These are phyloP conservation scores for Beauveria australis DNA, from an alignment of 2,329 filamentous ascomycete species.

Conservation along the genomic window DNA sequence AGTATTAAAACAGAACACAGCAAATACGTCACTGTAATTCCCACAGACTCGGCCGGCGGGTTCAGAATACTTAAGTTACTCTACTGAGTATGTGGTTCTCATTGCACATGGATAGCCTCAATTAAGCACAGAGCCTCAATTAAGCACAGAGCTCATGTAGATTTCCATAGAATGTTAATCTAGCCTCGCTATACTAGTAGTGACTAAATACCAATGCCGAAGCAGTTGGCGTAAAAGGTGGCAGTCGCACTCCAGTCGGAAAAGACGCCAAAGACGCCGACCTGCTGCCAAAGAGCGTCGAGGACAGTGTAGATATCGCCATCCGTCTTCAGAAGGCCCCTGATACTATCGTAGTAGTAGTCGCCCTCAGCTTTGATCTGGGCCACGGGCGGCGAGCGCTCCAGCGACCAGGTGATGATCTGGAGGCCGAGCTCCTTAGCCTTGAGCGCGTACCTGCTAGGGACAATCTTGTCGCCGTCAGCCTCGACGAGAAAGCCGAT, in stretches of 20 bases:
- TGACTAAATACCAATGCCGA: conserved; percentile 28
- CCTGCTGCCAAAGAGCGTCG: conserved; percentile 53
- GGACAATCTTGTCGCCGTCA: conserved; percentile 46
- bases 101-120: too few species aligned
- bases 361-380: conserved; percentile 34
- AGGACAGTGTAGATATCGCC: conserved; percentile 60
- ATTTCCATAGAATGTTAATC: not conserved
- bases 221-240: conserved; percentile 66
- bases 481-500: conserved; percentile 52
- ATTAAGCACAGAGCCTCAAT: too few species aligned
- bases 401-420: conserved; percentile 61
- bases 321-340: conserved; percentile 48
- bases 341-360: conserved; percentile 50
- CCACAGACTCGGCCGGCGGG: too few species aligned
- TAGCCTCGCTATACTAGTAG: too few species aligned
- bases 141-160: not conserved
- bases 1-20: too few species aligned
- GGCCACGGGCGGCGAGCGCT: conserved; percentile 54
- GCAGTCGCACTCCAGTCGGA: conserved; percentile 62
- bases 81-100: too few species aligned
- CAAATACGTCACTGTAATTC: too few species aligned
- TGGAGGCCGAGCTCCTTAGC: conserved; percentile 55
- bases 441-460: conserved; percentile 52
- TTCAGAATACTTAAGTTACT: too few species aligned
- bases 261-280: conserved; percentile 56